A percentile compares a stretch with the other conserved stretches of the same genome.
These are phyloP conservation scores for Aspergillus candidus DNA, from an alignment of 2,329 filamentous ascomycete genomes.

Conservation along the genomic window DNA sequence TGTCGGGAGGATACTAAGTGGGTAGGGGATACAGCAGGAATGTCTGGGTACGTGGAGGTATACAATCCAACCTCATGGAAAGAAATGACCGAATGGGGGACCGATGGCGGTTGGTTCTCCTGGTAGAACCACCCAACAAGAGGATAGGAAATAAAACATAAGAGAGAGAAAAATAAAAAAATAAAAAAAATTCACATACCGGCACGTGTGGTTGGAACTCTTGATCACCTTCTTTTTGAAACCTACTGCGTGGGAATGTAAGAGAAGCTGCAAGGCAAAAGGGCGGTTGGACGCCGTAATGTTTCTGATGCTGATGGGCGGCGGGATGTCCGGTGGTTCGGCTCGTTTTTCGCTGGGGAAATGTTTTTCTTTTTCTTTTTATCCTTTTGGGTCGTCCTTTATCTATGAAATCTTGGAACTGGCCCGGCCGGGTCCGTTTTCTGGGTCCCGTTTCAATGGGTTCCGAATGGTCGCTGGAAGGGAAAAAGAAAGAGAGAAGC, in stretches of 20 bases:
- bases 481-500: not conserved
- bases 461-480: constrained; percentile 1
- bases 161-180: constrained; percentile 5
- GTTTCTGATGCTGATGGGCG: constrained; percentile 10
- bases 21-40: no score
- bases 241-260: constrained; percentile 17
- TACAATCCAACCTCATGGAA: not conserved
- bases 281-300: constrained; percentile 10
- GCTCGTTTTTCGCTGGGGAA: not conserved
- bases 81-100: not conserved
- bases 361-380: not conserved
- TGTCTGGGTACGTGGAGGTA: no score
- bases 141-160: constrained; percentile 2
- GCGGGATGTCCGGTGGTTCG: not conserved
- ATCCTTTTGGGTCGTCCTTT: constrained; percentile 1
- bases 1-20: no score
- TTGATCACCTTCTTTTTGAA: constrained; percentile 5
- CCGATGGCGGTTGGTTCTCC: constrained; percentile 1
- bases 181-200: constrained; percentile 14
- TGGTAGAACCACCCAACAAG: constrained; percentile 3
- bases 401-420: constrained; percentile 3
- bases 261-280: constrained; percentile 19
- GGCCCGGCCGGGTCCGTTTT: constrained; percentile 8
- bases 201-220: constrained; percentile 14
- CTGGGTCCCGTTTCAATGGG: constrained; percentile 7